These are phyloP conservation scores for Stephanodiscus minutulus DNA, from an alignment of 108 stramenopile species.

Conservation along the genomic window DNA sequence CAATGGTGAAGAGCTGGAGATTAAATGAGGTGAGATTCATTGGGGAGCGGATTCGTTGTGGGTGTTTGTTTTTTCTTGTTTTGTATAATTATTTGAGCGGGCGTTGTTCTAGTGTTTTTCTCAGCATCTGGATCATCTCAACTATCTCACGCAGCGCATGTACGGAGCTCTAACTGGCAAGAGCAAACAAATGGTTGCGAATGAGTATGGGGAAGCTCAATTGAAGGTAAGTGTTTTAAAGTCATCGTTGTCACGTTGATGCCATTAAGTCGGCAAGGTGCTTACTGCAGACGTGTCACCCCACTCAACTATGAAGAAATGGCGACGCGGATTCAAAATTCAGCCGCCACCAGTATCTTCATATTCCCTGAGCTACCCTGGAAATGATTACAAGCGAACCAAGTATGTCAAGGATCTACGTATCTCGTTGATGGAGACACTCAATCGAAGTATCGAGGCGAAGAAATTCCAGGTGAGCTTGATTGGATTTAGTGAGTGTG, in stretches of 20 bases:
- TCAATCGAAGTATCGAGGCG: constrained; percentile 64
- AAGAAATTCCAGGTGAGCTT: constrained; percentile 32
- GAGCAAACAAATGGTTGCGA: constrained; percentile 86
- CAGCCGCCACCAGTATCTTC: constrained; percentile 81
- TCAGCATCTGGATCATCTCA: not conserved
- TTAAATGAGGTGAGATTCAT: constrained; percentile 55
- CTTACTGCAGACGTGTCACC: not conserved
- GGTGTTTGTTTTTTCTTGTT: not conserved
- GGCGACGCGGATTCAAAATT: constrained; percentile 82
- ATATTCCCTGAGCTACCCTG: constrained; percentile 77
- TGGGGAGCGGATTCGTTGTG: no score
- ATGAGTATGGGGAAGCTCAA: constrained; percentile 89
- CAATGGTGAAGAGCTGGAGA: constrained; percentile 69
- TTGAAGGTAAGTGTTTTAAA: constrained; percentile 41
- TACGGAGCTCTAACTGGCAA: constrained; percentile 84
- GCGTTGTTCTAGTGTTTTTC: no score
- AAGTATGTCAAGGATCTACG: constrained; percentile 72
- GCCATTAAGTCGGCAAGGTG: no score
- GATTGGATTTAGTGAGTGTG: no score
- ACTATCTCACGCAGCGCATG: constrained; percentile 33
- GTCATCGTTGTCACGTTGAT: no score
- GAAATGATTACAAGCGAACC: constrained; percentile 70
- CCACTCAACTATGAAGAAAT: constrained; percentile 33
- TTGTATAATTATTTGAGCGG: no score
- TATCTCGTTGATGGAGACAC: constrained; percentile 60